A percentile compares a stretch with the other conserved stretches of the same genome.
These are phyloP conservation scores for Penicillium argentinense DNA, from an alignment of 495 filamentous ascomycete species.

Conservation along the genomic window DNA sequence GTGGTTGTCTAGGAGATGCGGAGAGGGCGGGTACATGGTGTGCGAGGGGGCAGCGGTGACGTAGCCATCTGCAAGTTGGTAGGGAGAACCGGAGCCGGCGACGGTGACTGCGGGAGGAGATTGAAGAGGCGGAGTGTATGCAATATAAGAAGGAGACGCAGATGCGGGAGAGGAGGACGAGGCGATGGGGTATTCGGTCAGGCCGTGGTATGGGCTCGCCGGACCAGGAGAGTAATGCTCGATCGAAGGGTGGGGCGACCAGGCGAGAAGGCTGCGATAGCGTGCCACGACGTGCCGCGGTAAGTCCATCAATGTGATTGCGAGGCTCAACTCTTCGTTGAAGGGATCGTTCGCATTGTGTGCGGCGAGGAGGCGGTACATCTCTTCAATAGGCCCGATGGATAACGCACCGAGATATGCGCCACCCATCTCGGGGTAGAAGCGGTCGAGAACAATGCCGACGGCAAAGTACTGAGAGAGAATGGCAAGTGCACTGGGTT, in stretches of 20 bases:
- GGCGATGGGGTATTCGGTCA: slow-evolving; percentile 37
- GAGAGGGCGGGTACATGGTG: slow-evolving; percentile 37
- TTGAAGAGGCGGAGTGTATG: slow-evolving; percentile 44
- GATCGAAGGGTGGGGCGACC: slow-evolving; percentile 41
- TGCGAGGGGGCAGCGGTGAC: slow-evolving; percentile 33
- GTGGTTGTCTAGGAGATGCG: slow-evolving; percentile 37
- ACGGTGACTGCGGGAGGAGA: slow-evolving; percentile 42
- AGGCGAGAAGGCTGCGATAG: slow-evolving; percentile 37
- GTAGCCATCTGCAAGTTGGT: slow-evolving; percentile 32
- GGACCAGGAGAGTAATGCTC: slow-evolving; percentile 41
- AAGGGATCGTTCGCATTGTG: slow-evolving; percentile 37
- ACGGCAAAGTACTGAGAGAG: slow-evolving; percentile 91
- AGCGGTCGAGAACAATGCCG: slow-evolving; percentile 80
- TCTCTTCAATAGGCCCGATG: slow-evolving; percentile 74
- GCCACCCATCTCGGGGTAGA: slow-evolving; percentile 87
- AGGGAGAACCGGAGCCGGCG: slow-evolving; percentile 39
- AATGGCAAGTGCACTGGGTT: slow-evolving; percentile 49
- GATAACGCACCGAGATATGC: slow-evolving; percentile 81
- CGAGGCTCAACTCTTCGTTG: slow-evolving; percentile 35
- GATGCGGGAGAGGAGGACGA: slow-evolving; percentile 41
- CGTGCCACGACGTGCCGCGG: slow-evolving; percentile 36
- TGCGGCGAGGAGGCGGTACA: slow-evolving; percentile 54
- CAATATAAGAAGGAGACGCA: slow-evolving; percentile 38
- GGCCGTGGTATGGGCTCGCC: slow-evolving; percentile 37
- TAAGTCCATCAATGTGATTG: slow-evolving; percentile 38